These are phyloP conservation scores for Wallacemonas sp. DNA, from an alignment of 208 protist genomes.

Conservation along the genomic window DNA sequence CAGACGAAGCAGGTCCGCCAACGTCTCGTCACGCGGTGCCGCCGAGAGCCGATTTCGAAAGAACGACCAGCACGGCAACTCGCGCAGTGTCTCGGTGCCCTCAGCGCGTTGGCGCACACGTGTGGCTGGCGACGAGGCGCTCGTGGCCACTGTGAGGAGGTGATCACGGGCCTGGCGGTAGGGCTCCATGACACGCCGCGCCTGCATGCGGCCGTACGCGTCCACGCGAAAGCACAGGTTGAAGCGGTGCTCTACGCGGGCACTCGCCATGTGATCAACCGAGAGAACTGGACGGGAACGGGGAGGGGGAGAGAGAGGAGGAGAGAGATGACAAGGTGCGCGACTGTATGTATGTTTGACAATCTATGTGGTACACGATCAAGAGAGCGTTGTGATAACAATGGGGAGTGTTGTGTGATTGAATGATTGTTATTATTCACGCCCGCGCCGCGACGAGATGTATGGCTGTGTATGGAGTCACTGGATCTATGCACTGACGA, in stretches of 20 bases:
- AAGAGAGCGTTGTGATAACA: too few species aligned
- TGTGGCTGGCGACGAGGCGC: too few species aligned
- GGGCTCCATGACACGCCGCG: slow-evolving; percentile 13
- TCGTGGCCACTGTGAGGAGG: too few species aligned
- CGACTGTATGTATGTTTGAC: too few species aligned
- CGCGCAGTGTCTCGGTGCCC: too few species aligned
- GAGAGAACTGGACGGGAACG: neutral
- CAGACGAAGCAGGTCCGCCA: slow-evolving; percentile 46
- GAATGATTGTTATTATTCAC: too few species aligned
- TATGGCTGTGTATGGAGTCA: too few species aligned
- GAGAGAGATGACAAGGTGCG: too few species aligned
- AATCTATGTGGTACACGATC: too few species aligned
- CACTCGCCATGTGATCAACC: neutral
- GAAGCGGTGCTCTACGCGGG: slow-evolving; percentile 1
- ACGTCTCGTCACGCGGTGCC: slow-evolving; percentile 26
- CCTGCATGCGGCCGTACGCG: slow-evolving; percentile 1
- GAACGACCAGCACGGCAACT: slow-evolving; percentile 17
- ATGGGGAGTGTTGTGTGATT: too few species aligned
- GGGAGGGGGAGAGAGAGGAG: neutral
- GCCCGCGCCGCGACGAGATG: too few species aligned
- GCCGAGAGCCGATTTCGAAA: slow-evolving; percentile 14
- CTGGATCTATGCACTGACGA: neutral
- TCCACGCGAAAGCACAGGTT: slow-evolving; percentile 3
- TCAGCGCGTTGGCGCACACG: too few species aligned
- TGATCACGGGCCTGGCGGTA: slow-evolving; percentile 7